phyloP scores from a whole-genome alignment of 768 basidiomycete genomes.

The Strobilomyces confusus region DNA sequence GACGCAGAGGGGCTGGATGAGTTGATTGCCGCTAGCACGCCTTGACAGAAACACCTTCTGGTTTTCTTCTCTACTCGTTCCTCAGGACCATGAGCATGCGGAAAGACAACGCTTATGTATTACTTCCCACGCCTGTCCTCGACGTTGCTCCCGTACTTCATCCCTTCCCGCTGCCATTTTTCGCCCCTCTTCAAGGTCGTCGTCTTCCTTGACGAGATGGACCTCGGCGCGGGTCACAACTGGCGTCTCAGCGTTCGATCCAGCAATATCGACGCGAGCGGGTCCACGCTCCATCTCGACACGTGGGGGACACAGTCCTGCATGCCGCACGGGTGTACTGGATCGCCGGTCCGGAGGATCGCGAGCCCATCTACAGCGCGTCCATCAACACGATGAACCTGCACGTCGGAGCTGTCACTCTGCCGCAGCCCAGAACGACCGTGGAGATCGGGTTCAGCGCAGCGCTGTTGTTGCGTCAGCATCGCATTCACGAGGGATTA shows the following conservation, averaged over 20 bases:
- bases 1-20: too few relatives aligned
- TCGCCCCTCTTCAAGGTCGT: background rate
- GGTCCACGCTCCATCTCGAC: constrained; percentile 14
- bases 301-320: constrained; percentile 10
- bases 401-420: too few relatives aligned
- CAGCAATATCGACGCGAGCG: constrained; percentile 7
- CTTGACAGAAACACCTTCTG: too few relatives aligned
- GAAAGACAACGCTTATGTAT: too few relatives aligned
- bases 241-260: constrained; percentile 1
- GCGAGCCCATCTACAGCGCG: constrained; percentile 13
- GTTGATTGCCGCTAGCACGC: too few relatives aligned
- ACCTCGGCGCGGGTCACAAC: background rate
- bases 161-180: too few relatives aligned
- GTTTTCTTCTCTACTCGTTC: too few relatives aligned
- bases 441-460: constrained; percentile 2
- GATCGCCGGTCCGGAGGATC: constrained; percentile 21
- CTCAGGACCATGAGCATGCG: too few relatives aligned
- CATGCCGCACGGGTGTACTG: background rate
- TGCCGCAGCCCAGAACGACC: background rate
- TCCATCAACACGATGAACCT: constrained; percentile 12
- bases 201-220: background rate
- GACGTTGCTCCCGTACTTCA: too few relatives aligned
- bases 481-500: constrained; percentile 4
- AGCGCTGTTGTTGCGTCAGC: background rate
- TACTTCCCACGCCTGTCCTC: too few relatives aligned